Evolutionary conservation across 2,329 filamentous ascomycete species (phyloP).

Genomic region (Allantophomopsis cytisporea): DNA sequence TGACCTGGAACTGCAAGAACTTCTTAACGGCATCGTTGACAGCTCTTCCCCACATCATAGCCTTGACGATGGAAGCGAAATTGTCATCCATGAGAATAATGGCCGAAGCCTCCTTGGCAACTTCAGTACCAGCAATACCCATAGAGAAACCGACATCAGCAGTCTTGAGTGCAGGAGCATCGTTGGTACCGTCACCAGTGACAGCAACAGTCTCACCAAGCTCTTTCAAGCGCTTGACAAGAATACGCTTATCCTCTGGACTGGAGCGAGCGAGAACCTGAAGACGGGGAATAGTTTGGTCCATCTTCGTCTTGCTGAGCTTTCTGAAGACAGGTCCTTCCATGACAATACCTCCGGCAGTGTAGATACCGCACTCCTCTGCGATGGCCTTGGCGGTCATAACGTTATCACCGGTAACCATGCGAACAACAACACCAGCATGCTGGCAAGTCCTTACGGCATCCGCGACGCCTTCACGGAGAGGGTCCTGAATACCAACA

Average conservation of each 20-base stretch:
- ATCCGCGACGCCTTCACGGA: slow-evolving; percentile 51
- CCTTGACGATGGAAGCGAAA: slow-evolving; percentile 48
- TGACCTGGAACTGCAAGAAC: slow-evolving; percentile 45
- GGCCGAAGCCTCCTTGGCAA: slow-evolving; percentile 46
- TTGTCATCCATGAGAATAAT: slow-evolving; percentile 52
- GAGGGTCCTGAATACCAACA: slow-evolving; percentile 64
- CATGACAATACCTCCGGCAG: slow-evolving; percentile 44
- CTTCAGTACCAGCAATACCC: slow-evolving; percentile 53
- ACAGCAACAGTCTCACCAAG: slow-evolving; percentile 55
- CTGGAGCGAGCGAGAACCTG: slow-evolving; percentile 57
- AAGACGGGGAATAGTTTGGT: slow-evolving; percentile 42
- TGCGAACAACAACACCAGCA: slow-evolving; percentile 59
- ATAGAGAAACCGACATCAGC: slow-evolving; percentile 57
- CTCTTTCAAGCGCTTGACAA: slow-evolving; percentile 50
- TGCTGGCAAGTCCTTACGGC: slow-evolving; percentile 54
- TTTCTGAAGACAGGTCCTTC: slow-evolving; percentile 55
- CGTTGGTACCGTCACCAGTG: slow-evolving; percentile 54
- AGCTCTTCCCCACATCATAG: slow-evolving; percentile 46
- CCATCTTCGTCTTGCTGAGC: slow-evolving; percentile 44
- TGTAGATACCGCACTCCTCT: slow-evolving; percentile 56
- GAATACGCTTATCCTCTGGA: slow-evolving; percentile 53
- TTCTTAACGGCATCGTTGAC: slow-evolving; percentile 40
- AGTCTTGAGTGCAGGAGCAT: slow-evolving; percentile 50
- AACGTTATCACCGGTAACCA: slow-evolving; percentile 64
- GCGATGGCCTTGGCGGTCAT: slow-evolving; percentile 63